Evolutionary conservation across 2,329 filamentous ascomycete genomes (phyloP).

Genomic region (Graphiopsis chlorocephala): DNA sequence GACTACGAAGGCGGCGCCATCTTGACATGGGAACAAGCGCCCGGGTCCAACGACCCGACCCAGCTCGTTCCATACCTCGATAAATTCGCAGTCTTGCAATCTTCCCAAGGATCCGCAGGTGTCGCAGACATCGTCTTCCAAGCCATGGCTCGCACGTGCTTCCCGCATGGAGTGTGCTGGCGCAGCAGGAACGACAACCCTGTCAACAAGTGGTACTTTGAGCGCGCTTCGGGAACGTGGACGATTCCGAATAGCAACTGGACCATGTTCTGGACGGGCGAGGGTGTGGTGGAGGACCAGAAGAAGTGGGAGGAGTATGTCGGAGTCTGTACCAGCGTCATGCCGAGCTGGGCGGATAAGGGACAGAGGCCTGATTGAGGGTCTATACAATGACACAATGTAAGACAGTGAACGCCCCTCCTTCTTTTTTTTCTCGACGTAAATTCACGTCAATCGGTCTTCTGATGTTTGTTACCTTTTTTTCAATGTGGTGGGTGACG

Average conservation of each 20-base stretch:
- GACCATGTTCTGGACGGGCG: slow-evolving; percentile 97
- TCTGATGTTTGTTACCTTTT: not conserved
- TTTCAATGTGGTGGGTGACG: not conserved
- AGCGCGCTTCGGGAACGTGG: slow-evolving; percentile 77
- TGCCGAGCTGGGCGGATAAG: slow-evolving; percentile 48
- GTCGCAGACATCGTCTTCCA: slow-evolving; percentile 97
- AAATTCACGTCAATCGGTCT: not conserved
- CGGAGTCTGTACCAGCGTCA: slow-evolving; percentile 46
- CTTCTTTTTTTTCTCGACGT: not conserved
- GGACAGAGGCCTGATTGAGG: slow-evolving; percentile 34
- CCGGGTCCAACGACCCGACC: slow-evolving; percentile 42
- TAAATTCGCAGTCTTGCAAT: slow-evolving; percentile 91
- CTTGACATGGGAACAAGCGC: slow-evolving; percentile 86
- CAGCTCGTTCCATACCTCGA: slow-evolving; percentile 89
- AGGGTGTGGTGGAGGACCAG: slow-evolving; percentile 51
- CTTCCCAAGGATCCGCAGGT: slow-evolving; percentile 76
- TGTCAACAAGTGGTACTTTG: slow-evolving; percentile 99
- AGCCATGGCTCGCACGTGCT: slow-evolving; percentile 85
- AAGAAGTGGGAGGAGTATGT: slow-evolving; percentile 49
- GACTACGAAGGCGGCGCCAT: slow-evolving; percentile 96
- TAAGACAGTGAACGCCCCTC: not conserved
- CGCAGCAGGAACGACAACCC: slow-evolving; percentile 85
- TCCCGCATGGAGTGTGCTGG: slow-evolving; percentile 89
- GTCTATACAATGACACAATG: not conserved
- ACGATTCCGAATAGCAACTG: slow-evolving; percentile 80